Conservation (phyloP, 805 yeast genomes). For the Yarrowia bubula region DNA sequence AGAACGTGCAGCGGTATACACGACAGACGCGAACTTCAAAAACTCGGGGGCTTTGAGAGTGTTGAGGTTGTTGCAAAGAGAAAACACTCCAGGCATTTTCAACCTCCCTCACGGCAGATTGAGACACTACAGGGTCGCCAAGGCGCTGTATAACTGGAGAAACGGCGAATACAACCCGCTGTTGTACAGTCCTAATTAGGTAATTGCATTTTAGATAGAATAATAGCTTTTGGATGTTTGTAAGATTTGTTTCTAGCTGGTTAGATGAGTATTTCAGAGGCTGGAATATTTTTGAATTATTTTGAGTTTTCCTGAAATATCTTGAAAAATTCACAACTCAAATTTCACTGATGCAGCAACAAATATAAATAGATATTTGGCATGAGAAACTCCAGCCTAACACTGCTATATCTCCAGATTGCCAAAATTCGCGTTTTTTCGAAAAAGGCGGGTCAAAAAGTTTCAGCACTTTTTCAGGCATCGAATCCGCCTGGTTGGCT, state of each 20-base stretch:
- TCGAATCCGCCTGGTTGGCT: slow-evolving; percentile 5
- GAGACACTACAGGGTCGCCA: slow-evolving; percentile 12
- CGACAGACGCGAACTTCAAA: neutral
- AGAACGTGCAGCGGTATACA: neutral
- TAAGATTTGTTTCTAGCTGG: neutral
- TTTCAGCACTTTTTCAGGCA: neutral
- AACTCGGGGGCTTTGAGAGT: neutral
- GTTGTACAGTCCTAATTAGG: slow-evolving; percentile 1
- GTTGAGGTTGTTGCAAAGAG: neutral
- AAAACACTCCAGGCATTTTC: slow-evolving; percentile 7
- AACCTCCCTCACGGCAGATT: neutral
- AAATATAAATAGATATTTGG: too few relatives aligned
- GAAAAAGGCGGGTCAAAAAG: neutral
- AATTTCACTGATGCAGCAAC: too few relatives aligned
- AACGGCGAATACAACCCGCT: slow-evolving; percentile 9
- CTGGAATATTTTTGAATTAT: too few relatives aligned
- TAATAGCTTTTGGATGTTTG: neutral
- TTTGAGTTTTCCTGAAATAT: neutral
- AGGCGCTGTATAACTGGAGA: slow-evolving; percentile 1
- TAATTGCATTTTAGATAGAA: neutral
- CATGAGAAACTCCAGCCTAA: too few relatives aligned
- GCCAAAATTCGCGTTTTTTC: too few relatives aligned
- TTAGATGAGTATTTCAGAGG: too few relatives aligned
- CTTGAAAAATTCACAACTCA: neutral
- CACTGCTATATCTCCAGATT: too few relatives aligned